Percentiles rank a stretch among this genome's conserved stretches.
These are phyloP conservation scores for Mortierella sp. DNA, from an alignment of 371 early-diverging fungal species.

Conservation along the genomic window DNA sequence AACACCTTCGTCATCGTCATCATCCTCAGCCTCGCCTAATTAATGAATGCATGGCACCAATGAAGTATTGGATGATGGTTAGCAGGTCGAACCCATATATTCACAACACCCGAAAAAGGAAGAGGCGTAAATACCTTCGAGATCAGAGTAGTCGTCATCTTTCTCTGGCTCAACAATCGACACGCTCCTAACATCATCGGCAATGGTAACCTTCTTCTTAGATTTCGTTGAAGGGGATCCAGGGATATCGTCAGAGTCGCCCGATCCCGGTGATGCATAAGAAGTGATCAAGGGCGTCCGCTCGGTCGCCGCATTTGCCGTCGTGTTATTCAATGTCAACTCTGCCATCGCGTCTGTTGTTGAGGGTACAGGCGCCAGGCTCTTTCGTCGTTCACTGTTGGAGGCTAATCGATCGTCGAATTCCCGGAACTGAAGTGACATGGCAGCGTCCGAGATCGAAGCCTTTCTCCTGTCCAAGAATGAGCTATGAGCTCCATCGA, in stretches of 20 bases:
- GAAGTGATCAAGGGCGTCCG: conserved; percentile 16
- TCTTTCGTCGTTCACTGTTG: conserved; percentile 44
- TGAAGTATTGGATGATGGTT: not conserved
- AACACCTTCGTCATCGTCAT: conserved; percentile 38
- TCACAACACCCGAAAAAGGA: not conserved
- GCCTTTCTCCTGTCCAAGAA: conserved; percentile 39
- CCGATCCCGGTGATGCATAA: conserved; percentile 13
- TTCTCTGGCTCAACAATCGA: conserved; percentile 42
- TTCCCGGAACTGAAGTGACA: conserved; percentile 52
- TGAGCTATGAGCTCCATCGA: conserved; percentile 27
- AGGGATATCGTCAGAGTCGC: not conserved
- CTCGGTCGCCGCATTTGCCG: conserved; percentile 25
- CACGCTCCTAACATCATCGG: conserved; percentile 24
- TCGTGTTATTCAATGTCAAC: conserved; percentile 30
- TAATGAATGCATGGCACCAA: not conserved
- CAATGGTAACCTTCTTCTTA: conserved; percentile 51
- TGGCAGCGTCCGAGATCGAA: conserved; percentile 30
- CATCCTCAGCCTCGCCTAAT: conserved; percentile 22
- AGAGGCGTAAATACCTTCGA: conserved; percentile 15
- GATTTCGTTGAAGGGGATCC: conserved; percentile 28
- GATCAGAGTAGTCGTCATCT: not conserved
- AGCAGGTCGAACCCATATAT: not conserved
- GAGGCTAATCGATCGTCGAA: conserved; percentile 52
- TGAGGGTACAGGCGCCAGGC: conserved; percentile 20
- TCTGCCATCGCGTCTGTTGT: conserved; percentile 8